Conservation (phyloP, 75 land plant genomes). For the Pinus taeda region DNA sequence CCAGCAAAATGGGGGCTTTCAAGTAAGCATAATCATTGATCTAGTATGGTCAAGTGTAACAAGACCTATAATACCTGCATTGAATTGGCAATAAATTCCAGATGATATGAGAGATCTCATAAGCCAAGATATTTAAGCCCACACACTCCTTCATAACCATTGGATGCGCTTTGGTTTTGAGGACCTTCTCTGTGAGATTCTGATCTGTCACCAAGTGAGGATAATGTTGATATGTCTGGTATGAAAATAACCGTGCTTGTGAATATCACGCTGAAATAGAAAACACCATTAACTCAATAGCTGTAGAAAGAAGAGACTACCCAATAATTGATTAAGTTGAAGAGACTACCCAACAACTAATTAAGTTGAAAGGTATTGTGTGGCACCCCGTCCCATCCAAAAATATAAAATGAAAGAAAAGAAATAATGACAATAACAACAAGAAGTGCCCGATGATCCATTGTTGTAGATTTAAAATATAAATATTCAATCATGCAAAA, state of each 20-base stretch:
- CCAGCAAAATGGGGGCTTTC: too few species aligned
- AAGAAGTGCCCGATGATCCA: not conserved
- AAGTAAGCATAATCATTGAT: not conserved
- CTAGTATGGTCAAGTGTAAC: not conserved
- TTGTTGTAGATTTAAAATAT: not conserved
- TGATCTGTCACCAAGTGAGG: slow-evolving; percentile 97
- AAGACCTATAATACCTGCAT: slow-evolving; percentile 58
- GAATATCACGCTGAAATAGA: slow-evolving; percentile 93
- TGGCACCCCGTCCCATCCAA: too few species aligned
- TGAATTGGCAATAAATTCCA: slow-evolving; percentile 88
- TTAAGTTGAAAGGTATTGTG: too few species aligned
- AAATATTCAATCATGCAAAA: not conserved
- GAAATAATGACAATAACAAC: too few species aligned
- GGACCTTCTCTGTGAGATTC: slow-evolving; percentile 74
- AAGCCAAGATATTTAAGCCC: slow-evolving; percentile 87
- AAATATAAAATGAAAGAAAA: too few species aligned
- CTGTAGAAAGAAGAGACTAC: not conserved
- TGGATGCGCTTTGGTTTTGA: slow-evolving; percentile 34
- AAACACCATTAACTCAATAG: not conserved
- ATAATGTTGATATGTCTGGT: slow-evolving; percentile 86
- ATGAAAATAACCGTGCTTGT: slow-evolving; percentile 93
- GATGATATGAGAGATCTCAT: slow-evolving; percentile 83
- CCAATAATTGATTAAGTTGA: too few species aligned
- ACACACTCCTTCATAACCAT: slow-evolving; percentile 71
- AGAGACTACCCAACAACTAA: too few species aligned